Evolutionary conservation across 225 moss, liverwort and hornwort genomes (phyloP).

Genomic region (Physcomitrellopsis africana): DNA sequence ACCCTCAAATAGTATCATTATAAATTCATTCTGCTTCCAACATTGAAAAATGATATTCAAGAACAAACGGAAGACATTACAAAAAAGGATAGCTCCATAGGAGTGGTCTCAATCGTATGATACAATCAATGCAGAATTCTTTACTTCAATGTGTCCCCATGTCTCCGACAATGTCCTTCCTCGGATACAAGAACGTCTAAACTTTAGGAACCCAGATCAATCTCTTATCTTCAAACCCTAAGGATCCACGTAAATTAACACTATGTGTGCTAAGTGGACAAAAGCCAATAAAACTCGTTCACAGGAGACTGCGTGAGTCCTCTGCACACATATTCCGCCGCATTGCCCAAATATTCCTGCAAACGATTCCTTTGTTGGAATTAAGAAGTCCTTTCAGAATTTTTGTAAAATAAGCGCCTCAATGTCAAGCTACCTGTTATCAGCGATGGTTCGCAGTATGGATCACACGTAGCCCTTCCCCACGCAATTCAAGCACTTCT

Average conservation of each 20-base stretch:
- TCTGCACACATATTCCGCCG: neutral
- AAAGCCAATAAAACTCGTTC: slow-evolving; percentile 10
- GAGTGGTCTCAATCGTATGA: neutral
- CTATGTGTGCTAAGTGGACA: neutral
- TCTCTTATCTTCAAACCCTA: neutral
- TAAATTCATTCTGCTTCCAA: slow-evolving; percentile 9
- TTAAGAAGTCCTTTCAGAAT: slow-evolving; percentile 15
- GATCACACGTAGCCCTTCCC: slow-evolving; percentile 78
- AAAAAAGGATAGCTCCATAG: slow-evolving; percentile 2
- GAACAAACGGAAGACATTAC: neutral
- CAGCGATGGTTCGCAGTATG: slow-evolving; percentile 7
- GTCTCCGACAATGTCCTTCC: neutral
- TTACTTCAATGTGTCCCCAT: neutral
- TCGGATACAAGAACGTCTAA: neutral
- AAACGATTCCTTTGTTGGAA: neutral
- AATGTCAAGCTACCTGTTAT: neutral
- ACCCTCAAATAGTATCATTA: neutral
- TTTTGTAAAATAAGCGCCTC: slow-evolving; percentile 11
- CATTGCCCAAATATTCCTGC: neutral
- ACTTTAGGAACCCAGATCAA: neutral
- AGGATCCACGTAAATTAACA: neutral
- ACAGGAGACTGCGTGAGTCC: neutral
- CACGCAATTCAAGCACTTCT: slow-evolving; percentile 90
- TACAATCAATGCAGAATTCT: neutral
- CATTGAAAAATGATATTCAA: neutral